phyloP scores from a whole-genome alignment of 2,329 filamentous ascomycete species.

The Elsinoe australis region DNA sequence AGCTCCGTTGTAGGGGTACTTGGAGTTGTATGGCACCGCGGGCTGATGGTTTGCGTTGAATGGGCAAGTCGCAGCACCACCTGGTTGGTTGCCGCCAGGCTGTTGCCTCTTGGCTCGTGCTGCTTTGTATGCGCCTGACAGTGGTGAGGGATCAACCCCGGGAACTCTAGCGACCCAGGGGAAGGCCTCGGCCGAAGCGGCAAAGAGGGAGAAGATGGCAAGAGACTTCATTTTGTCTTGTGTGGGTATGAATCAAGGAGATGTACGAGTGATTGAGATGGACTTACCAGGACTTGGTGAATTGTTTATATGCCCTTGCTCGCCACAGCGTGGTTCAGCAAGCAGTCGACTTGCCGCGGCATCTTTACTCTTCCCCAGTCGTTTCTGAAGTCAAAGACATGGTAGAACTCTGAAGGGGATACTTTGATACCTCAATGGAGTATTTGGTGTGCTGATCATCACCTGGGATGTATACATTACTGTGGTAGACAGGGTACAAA shows the following conservation, averaged over 20 bases:
- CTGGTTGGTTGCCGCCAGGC: conserved; percentile 24
- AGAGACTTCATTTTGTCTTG: conserved; percentile 24
- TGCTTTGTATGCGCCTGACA: conserved; percentile 22
- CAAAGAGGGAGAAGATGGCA: conserved; percentile 23
- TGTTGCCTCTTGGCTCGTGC: conserved; percentile 28
- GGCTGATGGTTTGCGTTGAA: conserved; percentile 35
- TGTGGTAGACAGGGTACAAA: background rate
- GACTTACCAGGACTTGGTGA: background rate
- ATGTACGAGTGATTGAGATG: background rate
- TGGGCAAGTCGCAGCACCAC: conserved; percentile 30
- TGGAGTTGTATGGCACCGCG: conserved; percentile 30
- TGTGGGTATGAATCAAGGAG: background rate
- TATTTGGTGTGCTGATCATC: conserved; percentile 6
- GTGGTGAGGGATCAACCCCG: conserved; percentile 33
- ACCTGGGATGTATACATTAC: background rate
- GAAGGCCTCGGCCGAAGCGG: conserved; percentile 30
- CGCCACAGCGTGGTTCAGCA: background rate
- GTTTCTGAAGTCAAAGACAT: conserved; percentile 1
- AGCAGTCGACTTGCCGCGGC: conserved; percentile 8
- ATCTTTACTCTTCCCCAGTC: conserved; percentile 4
- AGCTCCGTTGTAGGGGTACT: conserved; percentile 39
- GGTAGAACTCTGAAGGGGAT: background rate
- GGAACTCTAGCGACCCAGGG: conserved; percentile 34
- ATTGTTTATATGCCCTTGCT: background rate
- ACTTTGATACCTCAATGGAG: background rate